Conservation (phyloP, 116 monocot species). For the Zostera marina region DNA sequence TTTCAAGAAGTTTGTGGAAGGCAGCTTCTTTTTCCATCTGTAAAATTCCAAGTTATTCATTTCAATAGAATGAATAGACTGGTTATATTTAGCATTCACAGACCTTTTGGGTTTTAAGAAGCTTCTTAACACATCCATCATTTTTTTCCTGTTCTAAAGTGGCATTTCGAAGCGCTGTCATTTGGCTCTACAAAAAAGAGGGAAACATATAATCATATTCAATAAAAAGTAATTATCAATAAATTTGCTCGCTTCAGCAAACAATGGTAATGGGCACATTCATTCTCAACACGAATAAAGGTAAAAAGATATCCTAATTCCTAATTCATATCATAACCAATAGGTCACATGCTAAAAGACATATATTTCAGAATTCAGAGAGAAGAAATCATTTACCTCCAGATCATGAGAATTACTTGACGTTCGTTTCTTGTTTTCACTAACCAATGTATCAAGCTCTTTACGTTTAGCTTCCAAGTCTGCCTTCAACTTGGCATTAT, state of each 20-base stretch:
- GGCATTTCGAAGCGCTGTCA: conserved; percentile 22
- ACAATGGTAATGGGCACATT: no score
- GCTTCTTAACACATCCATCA: conserved; percentile 37
- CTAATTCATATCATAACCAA: no score
- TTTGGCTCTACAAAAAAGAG: conserved; percentile 15
- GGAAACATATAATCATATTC: not conserved
- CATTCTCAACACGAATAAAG: no score
- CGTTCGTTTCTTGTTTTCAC: conserved; percentile 24
- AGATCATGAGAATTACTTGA: conserved; percentile 24
- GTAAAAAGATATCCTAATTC: no score
- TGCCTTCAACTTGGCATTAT: conserved; percentile 36
- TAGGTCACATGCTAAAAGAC: no score
- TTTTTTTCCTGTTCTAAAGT: conserved; percentile 36
- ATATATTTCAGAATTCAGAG: no score
- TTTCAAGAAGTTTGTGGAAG: conserved; percentile 15
- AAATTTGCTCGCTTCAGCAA: no score
- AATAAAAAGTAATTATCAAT: no score
- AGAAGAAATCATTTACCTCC: conserved; percentile 6
- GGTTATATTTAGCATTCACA: not conserved
- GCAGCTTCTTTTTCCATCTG: conserved; percentile 31
- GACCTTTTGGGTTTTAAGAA: conserved; percentile 63
- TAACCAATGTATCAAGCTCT: conserved; percentile 31
- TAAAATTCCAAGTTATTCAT: not conserved
- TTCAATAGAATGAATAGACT: not conserved
- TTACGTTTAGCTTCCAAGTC: conserved; percentile 31